phyloP scores from a whole-genome alignment of 1,284 basidiomycete species.

The Calocybe gambosa region DNA sequence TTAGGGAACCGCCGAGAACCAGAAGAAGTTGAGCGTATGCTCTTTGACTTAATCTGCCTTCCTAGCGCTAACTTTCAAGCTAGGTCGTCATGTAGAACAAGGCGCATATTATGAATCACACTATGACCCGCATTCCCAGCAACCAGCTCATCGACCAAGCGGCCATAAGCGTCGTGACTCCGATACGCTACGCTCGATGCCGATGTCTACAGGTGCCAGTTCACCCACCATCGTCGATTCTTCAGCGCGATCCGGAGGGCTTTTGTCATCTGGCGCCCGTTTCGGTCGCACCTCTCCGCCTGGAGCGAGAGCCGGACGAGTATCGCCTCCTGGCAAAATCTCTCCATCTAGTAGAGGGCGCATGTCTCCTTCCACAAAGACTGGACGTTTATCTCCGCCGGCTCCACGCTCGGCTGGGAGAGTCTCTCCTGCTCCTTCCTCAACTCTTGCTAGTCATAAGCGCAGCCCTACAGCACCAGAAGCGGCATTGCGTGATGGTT shows the following conservation, averaged over 20 bases:
- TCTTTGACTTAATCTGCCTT: slow-evolving; percentile 6
- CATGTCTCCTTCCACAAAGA: slow-evolving; percentile 12
- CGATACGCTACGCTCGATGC: slow-evolving; percentile 56
- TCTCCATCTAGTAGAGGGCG: slow-evolving; percentile 12
- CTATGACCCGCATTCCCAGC: slow-evolving; percentile 16
- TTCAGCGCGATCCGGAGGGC: slow-evolving; percentile 12
- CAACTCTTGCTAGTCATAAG: slow-evolving; percentile 54
- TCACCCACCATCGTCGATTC: slow-evolving; percentile 31
- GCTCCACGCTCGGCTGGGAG: slow-evolving; percentile 14
- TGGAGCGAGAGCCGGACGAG: slow-evolving; percentile 18
- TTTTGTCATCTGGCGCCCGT: slow-evolving; percentile 16
- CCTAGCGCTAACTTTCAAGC: slow-evolving; percentile 13
- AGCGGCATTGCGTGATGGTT: slow-evolving; percentile 5
- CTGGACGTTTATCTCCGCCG: slow-evolving; percentile 25
- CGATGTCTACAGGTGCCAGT: slow-evolving; percentile 19
- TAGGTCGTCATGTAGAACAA: slow-evolving; percentile 25
- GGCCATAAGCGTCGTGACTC: slow-evolving; percentile 63
- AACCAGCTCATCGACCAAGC: slow-evolving; percentile 34
- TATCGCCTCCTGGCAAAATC: slow-evolving; percentile 20
- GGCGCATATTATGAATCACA: slow-evolving; percentile 20
- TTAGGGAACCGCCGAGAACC: slow-evolving; percentile 35
- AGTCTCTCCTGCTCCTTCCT: slow-evolving; percentile 15
- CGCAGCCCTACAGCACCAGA: slow-evolving; percentile 44
- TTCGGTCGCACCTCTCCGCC: slow-evolving; percentile 21
- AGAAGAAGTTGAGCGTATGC: slow-evolving; percentile 35